Conservation (phyloP, 441 rosid species). For the Populus hybrid region DNA sequence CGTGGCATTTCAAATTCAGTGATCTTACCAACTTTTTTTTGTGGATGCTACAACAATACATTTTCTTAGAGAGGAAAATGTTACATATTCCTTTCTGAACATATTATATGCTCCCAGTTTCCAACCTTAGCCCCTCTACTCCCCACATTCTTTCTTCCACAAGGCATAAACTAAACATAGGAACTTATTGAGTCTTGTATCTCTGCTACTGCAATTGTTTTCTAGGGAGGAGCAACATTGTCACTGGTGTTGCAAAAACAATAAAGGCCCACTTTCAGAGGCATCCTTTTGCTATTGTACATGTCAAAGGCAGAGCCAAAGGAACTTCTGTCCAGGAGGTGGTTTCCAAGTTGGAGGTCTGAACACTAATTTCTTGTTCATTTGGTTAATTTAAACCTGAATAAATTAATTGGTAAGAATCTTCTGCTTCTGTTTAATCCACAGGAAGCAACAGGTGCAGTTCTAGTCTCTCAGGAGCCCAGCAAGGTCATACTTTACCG, state of each 20-base stretch:
- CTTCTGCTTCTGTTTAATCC: slow-evolving; percentile 1
- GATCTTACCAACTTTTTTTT: not conserved
- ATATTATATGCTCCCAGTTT: not conserved
- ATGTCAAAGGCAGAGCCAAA: slow-evolving; percentile 90
- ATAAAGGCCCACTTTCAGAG: slow-evolving; percentile 69
- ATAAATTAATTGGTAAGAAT: not conserved
- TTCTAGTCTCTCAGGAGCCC: slow-evolving; percentile 90
- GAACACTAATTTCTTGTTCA: slow-evolving; percentile 2
- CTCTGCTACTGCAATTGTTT: slow-evolving; percentile 10
- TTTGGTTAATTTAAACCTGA: not conserved
- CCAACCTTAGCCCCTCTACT: not conserved
- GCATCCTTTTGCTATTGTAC: slow-evolving; percentile 84
- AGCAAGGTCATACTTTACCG: slow-evolving; percentile 85
- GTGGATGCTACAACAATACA: not conserved
- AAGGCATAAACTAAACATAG: not conserved
- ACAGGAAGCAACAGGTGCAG: slow-evolving; percentile 89
- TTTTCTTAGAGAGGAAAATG: not conserved
- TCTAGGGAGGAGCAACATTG: slow-evolving; percentile 79
- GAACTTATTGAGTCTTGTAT: slow-evolving; percentile 11
- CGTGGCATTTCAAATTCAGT: not conserved
- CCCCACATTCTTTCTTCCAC: not conserved
- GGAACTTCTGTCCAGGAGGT: slow-evolving; percentile 96
- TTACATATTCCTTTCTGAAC: not conserved
- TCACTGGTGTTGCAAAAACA: slow-evolving; percentile 74
- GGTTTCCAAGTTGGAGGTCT: slow-evolving; percentile 77